phyloP scores from a whole-genome alignment of 2,329 filamentous ascomycete species.

The Huntiella savannae region DNA sequence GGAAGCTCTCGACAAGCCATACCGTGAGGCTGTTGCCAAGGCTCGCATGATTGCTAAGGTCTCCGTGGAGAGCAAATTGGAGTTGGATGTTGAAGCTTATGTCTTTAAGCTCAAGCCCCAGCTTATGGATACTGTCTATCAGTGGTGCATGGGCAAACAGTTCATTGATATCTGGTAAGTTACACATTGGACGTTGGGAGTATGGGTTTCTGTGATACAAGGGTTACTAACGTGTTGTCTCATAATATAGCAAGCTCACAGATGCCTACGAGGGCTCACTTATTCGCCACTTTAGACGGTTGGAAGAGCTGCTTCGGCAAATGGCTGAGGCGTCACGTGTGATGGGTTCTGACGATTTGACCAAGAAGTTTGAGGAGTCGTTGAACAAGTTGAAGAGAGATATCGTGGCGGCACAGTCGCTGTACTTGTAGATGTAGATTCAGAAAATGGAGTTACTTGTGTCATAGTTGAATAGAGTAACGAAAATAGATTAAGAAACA shows the following conservation, averaged over 20 bases:
- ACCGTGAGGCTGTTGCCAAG: constrained; percentile 68
- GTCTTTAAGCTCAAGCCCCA: constrained; percentile 78
- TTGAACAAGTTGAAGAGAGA: constrained; percentile 75
- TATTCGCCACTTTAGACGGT: constrained; percentile 83
- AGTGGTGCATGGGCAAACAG: constrained; percentile 76
- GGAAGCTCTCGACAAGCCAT: constrained; percentile 74
- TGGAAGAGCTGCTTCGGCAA: constrained; percentile 85
- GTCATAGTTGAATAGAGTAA: background rate
- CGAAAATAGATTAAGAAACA: background rate
- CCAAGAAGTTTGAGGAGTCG: constrained; percentile 76
- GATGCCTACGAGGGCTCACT: constrained; percentile 93
- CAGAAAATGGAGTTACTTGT: no score
- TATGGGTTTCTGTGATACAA: background rate
- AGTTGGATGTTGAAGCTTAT: constrained; percentile 91
- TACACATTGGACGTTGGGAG: background rate
- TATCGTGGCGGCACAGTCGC: constrained; percentile 82
- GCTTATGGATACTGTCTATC: constrained; percentile 88
- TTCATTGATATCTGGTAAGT: constrained; percentile 92
- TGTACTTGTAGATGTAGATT: constrained; percentile 52
- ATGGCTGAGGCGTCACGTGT: constrained; percentile 93
- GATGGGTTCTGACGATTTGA: constrained; percentile 91
- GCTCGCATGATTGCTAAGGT: constrained; percentile 82
- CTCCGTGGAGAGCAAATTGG: constrained; percentile 80
- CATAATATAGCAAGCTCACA: constrained; percentile 72
- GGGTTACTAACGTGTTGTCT: constrained; percentile 3